Base-by-base conservation (phyloP, 2,329 filamentous ascomycete species). In the Bipolaris gigantea region DNA sequence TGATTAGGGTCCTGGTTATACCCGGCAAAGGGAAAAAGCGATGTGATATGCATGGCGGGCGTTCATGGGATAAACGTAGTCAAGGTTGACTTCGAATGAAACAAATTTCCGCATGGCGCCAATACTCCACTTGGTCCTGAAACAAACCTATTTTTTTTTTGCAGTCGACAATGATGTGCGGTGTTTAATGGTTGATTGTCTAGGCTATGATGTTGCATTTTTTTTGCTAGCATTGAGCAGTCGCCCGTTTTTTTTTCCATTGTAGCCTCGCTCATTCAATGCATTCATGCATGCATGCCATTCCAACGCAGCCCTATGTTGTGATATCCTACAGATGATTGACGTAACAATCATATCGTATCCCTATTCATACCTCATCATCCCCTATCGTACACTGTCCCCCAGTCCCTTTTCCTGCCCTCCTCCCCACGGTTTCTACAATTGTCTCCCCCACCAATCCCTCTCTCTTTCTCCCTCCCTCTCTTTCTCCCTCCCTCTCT, bases 51-150 rank as follows among this genome's bases (percentile, higher is more conserved):
- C 70, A 69, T 71, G 67, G 68, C 66, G 53, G 62, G 64, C 64
- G 70, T 73, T 73, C 65, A 72, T 63, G 67, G 51, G 70, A 65
- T 55, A 57, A 69, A 70, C 62, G 61, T 68, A 69, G 71, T 72
- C 68, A 67, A 61, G 63, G 65, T 64, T 64, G 69, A 71, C 67
- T 67, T 67, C 57, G 62, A 73, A 71, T 67, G 67, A 72, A 72
- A 65, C 62, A 69, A 65, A 63, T 70, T 70, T 62, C 63, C 54
- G 56, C 61, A 69, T 71, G 64, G 63, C 63, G 64, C 64, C 65
- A 67, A 54, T 54, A 51, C 39, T 46, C 27, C 49, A 39, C 50
- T 62, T 55, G 52, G 52, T 51, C 44, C 43, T 48, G 4, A 27
- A 48, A 40, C 19, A 21, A 23, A 1, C 5, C 19, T 44, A 25